Conservation (phyloP, 1,139 yeast genomes). For the Scheffersomyces segobiensis region DNA sequence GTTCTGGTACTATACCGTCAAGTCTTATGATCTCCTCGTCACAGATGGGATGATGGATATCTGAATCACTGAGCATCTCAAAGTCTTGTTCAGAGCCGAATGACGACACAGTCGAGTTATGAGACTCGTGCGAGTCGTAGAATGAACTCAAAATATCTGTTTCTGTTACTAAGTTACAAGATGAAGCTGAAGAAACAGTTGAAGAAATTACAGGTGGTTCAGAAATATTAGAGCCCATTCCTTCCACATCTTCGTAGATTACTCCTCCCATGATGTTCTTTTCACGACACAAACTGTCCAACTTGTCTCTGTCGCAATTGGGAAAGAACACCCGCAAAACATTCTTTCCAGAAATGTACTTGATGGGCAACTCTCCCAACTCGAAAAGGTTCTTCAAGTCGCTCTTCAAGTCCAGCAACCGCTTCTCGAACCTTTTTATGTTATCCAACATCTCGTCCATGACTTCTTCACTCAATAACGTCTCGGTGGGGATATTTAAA, state of each 20-base stretch:
- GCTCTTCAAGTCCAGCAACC: conserved; percentile 33
- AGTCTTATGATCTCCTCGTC: conserved; percentile 26
- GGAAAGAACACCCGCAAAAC: conserved; percentile 57
- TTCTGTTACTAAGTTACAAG: conserved; percentile 7
- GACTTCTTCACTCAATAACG: conserved; percentile 50
- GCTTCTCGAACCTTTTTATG: conserved; percentile 32
- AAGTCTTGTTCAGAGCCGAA: conserved; percentile 8
- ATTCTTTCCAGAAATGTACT: conserved; percentile 30
- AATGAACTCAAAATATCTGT: conserved; percentile 27
- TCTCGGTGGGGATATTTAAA: conserved; percentile 47
- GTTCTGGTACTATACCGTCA: conserved; percentile 7
- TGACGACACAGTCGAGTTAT: conserved; percentile 11
- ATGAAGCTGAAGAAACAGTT: not conserved
- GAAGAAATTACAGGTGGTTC: not conserved
- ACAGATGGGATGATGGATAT: conserved; percentile 21
- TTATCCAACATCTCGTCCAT: conserved; percentile 39
- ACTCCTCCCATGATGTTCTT: conserved; percentile 52
- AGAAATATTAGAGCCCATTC: not conserved
- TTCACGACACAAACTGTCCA: conserved; percentile 52
- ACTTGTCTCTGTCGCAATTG: conserved; percentile 52
- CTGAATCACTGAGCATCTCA: conserved; percentile 12
- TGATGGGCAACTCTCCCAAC: conserved; percentile 53
- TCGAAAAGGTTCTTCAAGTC: conserved; percentile 42
- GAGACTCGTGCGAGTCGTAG: conserved; percentile 15
- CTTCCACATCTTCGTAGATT: conserved; percentile 33